Conservation (phyloP, 108 stramenopile genomes). For the Hondaea fermentalgiana region DNA sequence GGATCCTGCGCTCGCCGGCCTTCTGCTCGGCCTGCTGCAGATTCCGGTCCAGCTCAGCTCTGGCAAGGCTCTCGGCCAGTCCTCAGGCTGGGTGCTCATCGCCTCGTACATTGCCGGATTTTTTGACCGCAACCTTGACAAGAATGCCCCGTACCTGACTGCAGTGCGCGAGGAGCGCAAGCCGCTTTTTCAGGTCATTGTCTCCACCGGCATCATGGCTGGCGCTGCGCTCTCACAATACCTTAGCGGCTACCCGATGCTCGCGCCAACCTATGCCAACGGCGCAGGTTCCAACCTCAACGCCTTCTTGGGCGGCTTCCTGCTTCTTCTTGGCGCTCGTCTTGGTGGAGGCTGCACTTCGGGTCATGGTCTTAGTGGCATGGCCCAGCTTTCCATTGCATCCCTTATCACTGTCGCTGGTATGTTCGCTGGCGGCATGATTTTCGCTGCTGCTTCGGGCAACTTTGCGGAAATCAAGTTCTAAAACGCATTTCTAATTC, state of each 20-base stretch:
- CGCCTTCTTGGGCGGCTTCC: slow-evolving; percentile 13
- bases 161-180: not conserved
- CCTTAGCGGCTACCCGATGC: not conserved
- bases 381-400: not conserved
- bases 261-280: not conserved
- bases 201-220: not conserved
- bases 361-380: slow-evolving; percentile 18
- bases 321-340: not conserved
- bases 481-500: not conserved
- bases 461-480: not conserved
- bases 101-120: not conserved
- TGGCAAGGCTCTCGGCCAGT: not conserved
- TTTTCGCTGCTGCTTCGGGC: not conserved
- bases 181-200: not conserved
- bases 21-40: not conserved
- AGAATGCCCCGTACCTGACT: not conserved
- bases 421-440: not conserved
- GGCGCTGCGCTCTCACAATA: not conserved
- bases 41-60: not conserved
- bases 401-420: not conserved
- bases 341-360: slow-evolving; percentile 20
- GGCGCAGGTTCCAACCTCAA: not conserved
- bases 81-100: not conserved
- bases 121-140: not conserved
- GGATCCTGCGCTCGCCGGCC: not conserved